Conservation (phyloP, 768 basidiomycete species). For the Hemileccinum impolitum region DNA sequence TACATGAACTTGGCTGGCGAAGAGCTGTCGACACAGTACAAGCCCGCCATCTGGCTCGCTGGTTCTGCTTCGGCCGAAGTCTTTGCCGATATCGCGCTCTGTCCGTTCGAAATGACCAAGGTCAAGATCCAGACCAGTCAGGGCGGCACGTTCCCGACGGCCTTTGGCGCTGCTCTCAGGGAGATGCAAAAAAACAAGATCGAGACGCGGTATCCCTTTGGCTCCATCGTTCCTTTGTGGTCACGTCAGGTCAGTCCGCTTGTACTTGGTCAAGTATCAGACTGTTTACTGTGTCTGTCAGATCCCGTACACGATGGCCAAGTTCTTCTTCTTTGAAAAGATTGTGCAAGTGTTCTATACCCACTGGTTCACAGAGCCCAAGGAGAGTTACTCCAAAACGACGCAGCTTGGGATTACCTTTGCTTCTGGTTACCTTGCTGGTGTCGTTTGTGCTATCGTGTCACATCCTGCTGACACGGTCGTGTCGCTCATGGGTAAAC, state of each 20-base stretch:
- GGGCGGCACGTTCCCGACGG: conserved; percentile 71
- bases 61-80: conserved; percentile 94
- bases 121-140: conserved; percentile 85
- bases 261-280: not conserved
- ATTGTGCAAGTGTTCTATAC: conserved; percentile 86
- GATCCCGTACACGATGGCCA: conserved; percentile 94
- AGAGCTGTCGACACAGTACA: conserved; percentile 75
- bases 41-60: conserved; percentile 88
- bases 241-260: conserved; percentile 50
- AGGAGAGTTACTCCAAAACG: conserved; percentile 72
- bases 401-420: conserved; percentile 91
- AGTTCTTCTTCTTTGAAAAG: conserved; percentile 95
- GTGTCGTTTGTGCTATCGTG: conserved; percentile 93
- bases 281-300: not conserved
- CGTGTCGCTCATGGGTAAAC: conserved; percentile 92
- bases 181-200: conserved; percentile 64
- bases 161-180: conserved; percentile 66
- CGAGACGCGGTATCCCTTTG: conserved; percentile 83
- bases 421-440: conserved; percentile 88
- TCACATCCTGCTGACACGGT: conserved; percentile 95
- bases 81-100: conserved; percentile 94
- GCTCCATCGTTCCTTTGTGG: conserved; percentile 83
- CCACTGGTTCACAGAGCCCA: conserved; percentile 77
- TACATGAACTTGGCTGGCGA: conserved; percentile 91
- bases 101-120: conserved; percentile 92